Evolutionary conservation across 768 basidiomycete genomes (phyloP).

Genomic region (Psilocybe cyanescens): DNA sequence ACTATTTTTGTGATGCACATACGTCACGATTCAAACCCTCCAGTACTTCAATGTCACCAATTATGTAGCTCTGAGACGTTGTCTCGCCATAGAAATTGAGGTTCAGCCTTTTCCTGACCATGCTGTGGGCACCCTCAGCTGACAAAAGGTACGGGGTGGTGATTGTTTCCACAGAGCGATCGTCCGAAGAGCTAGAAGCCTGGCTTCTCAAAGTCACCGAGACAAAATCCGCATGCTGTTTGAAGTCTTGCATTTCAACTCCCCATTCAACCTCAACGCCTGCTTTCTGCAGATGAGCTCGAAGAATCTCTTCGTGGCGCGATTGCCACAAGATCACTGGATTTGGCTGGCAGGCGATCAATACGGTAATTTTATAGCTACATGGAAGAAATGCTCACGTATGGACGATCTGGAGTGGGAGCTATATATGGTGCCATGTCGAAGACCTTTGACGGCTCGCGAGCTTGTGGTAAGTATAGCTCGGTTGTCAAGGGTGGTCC

Average conservation of each 20-base stretch:
- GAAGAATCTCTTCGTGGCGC: slow-evolving; percentile 37
- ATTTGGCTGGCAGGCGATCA: slow-evolving; percentile 3
- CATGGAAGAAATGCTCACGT: slow-evolving; percentile 23
- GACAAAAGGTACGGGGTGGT: slow-evolving; percentile 36
- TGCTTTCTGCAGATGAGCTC: slow-evolving; percentile 31
- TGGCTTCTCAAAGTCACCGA: slow-evolving; percentile 34
- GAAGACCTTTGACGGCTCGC: slow-evolving; percentile 27
- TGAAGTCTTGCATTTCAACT: slow-evolving; percentile 44
- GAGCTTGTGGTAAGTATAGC: slow-evolving; percentile 34
- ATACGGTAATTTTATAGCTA: neutral
- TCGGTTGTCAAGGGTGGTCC: slow-evolving; percentile 12
- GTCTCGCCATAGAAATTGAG: slow-evolving; percentile 44
- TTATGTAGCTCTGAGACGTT: slow-evolving; percentile 32
- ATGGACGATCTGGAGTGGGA: slow-evolving; percentile 34
- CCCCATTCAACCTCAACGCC: slow-evolving; percentile 40
- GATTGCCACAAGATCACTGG: slow-evolving; percentile 30
- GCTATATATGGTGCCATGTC: slow-evolving; percentile 25
- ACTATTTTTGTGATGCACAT: slow-evolving; percentile 9
- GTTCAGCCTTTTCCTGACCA: slow-evolving; percentile 40
- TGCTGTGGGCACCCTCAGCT: slow-evolving; percentile 44
- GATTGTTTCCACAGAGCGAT: slow-evolving; percentile 25
- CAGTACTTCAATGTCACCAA: slow-evolving; percentile 42
- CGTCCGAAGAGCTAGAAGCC: too few species aligned
- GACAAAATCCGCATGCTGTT: slow-evolving; percentile 38
- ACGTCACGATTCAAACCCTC: slow-evolving; percentile 41